Evolutionary conservation across 441 rosid genomes (phyloP).

Genomic region (Bruguiera hainesii): DNA sequence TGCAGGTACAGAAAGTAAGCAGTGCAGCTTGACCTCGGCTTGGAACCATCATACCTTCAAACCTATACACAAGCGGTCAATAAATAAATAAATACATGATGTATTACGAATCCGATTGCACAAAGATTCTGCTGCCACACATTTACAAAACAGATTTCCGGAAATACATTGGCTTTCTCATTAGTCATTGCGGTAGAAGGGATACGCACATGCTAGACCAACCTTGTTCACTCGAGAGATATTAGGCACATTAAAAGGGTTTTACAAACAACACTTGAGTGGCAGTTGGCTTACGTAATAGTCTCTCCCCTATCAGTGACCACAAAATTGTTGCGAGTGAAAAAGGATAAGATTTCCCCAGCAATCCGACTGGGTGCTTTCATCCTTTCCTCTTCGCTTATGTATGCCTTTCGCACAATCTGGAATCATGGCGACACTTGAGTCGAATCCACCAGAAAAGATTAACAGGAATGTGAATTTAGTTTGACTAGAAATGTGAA

Average conservation of each 20-base stretch:
- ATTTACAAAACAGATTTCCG: too few relatives aligned
- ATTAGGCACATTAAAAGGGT: too few relatives aligned
- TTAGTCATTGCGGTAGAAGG: too few relatives aligned
- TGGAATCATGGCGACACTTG: constrained; percentile 22
- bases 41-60: constrained; percentile 86
- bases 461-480: too few relatives aligned
- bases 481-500: not conserved
- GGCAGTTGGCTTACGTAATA: constrained; percentile 54
- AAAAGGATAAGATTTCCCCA: constrained; percentile 84
- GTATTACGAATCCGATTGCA: too few relatives aligned
- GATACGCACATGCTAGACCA: too few relatives aligned
- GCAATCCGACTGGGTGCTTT: constrained; percentile 70
- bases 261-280: not conserved
- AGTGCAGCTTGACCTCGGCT: constrained; percentile 22
- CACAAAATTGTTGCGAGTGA: constrained; percentile 73
- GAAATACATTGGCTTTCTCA: too few relatives aligned
- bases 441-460: not conserved
- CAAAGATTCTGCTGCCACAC: too few relatives aligned
- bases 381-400: constrained; percentile 48
- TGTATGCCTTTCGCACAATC: constrained; percentile 81
- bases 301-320: constrained; percentile 87
- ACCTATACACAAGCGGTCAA: constrained; percentile 26
- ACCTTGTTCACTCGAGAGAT: too few relatives aligned
- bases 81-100: too few relatives aligned
- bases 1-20: constrained; percentile 68